Evolutionary conservation across 2,329 filamentous ascomycete genomes (phyloP).

Genomic region (Colletotrichum caudatum): DNA sequence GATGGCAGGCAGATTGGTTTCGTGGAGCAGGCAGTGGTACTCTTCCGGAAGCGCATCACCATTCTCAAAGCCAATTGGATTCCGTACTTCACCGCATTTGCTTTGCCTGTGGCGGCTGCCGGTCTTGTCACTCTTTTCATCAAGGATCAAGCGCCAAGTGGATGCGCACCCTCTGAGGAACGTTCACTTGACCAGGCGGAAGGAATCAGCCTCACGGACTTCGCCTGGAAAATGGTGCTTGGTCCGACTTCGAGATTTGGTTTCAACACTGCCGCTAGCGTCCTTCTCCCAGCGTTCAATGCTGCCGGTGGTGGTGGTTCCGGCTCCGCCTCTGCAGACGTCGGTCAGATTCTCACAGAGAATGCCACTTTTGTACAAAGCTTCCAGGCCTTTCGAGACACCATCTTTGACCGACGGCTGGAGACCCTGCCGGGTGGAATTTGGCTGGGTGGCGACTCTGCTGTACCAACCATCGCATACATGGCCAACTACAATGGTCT

Average conservation of each 20-base stretch:
- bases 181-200: conserved; percentile 56
- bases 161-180: conserved; percentile 65
- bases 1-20: conserved; percentile 79
- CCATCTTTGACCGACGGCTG: conserved; percentile 71
- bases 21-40: conserved; percentile 75
- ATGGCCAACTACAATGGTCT: conserved; percentile 70
- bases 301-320: conserved; percentile 44
- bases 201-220: conserved; percentile 53
- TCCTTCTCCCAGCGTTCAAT: conserved; percentile 55
- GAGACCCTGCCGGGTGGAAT: conserved; percentile 83
- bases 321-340: conserved; percentile 42
- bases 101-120: conserved; percentile 83
- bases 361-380: conserved; percentile 63
- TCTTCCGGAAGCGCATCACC: conserved; percentile 82
- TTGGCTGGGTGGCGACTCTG: conserved; percentile 74
- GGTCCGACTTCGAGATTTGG: conserved; percentile 53
- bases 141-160: conserved; percentile 62
- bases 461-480: conserved; percentile 77
- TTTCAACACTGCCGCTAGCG: conserved; percentile 30
- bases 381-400: conserved; percentile 75
- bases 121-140: conserved; percentile 84
- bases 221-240: conserved; percentile 53
- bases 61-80: conserved; percentile 84
- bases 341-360: conserved; percentile 17
- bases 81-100: conserved; percentile 78